A percentile compares a stretch with the other conserved stretches of the same genome.
Conservation (phyloP, 2,329 filamentous ascomycete species). For the Fusarium dimerum region DNA sequence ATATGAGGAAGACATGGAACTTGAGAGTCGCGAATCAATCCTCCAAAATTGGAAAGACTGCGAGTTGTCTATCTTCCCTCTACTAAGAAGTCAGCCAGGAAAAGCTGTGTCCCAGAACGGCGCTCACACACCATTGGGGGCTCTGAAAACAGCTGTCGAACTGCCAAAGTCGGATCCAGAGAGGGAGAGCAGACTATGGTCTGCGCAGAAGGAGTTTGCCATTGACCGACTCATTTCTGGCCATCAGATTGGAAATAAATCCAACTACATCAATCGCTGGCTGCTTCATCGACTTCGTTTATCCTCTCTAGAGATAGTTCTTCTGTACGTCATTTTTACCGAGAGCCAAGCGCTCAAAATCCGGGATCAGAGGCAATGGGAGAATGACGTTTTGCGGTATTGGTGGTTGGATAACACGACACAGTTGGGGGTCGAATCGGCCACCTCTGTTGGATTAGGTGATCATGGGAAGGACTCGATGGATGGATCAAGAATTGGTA, state of each 20-base stretch:
- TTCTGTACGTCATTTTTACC: constrained; percentile 41
- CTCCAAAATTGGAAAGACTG: constrained; percentile 30
- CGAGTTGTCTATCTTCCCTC: constrained; percentile 43
- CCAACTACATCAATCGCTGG: constrained; percentile 53
- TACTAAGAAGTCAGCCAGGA: constrained; percentile 50
- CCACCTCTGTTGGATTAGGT: constrained; percentile 9
- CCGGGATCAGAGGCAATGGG: constrained; percentile 37
- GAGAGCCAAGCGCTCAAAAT: constrained; percentile 33
- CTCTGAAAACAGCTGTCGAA: constrained; percentile 40
- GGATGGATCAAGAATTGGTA: constrained; percentile 27
- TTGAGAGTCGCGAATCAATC: constrained; percentile 34
- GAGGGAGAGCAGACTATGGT: constrained; percentile 37
- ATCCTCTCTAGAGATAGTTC: constrained; percentile 46
- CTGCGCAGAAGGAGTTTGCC: constrained; percentile 49
- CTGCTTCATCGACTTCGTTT: constrained; percentile 51
- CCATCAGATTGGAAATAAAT: constrained; percentile 38
- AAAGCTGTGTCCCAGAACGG: constrained; percentile 41
- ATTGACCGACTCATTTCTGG: constrained; percentile 46
- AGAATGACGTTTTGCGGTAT: constrained; percentile 39
- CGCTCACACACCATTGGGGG: constrained; percentile 43
- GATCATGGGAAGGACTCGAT: constrained; percentile 26
- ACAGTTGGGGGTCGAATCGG: constrained; percentile 8
- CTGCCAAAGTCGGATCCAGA: constrained; percentile 39
- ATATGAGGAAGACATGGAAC: constrained; percentile 46
- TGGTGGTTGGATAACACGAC: constrained; percentile 37